These are phyloP conservation scores for Auriscalpium microsporum DNA, from an alignment of 768 basidiomycete species.

Conservation along the genomic window DNA sequence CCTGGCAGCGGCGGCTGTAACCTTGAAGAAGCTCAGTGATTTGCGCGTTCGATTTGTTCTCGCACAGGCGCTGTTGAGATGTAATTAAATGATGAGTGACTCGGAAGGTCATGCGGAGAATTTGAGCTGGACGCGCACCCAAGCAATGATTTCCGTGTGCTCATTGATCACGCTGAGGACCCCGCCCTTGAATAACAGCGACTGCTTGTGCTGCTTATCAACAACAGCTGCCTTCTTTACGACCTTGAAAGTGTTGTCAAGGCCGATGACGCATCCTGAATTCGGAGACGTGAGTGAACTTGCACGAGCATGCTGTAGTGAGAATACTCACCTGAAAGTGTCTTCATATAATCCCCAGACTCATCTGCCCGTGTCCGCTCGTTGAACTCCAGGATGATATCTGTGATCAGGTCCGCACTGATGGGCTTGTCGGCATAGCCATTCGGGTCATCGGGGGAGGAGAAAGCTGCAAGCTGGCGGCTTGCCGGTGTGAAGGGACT, in stretches of 20 bases:
- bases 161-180: conserved; percentile 14
- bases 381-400: conserved; percentile 14
- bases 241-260: conserved; percentile 15
- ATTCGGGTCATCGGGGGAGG: not conserved
- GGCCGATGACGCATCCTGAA: conserved; percentile 5
- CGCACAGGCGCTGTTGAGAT: conserved; percentile 15
- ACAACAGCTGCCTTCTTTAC: conserved; percentile 10
- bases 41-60: conserved; percentile 9
- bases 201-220: not conserved
- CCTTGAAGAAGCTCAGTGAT: conserved; percentile 11
- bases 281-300: not conserved
- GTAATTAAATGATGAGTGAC: too few relatives aligned
- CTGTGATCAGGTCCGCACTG: conserved; percentile 16
- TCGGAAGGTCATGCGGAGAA: too few relatives aligned
- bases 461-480: not conserved
- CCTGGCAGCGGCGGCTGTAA: conserved; percentile 3
- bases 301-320: too few relatives aligned
- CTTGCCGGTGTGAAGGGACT: not conserved
- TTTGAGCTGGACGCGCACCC: too few relatives aligned
- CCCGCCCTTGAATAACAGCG: conserved; percentile 8
- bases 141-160: conserved; percentile 9
- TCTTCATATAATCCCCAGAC: conserved; percentile 12
- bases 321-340: conserved; percentile 10
- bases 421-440: conserved; percentile 8
- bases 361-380: conserved; percentile 10